Evolutionary conservation across 352 stramenopile genomes (phyloP).

Genomic region (Paralagenidium karlingii): DNA sequence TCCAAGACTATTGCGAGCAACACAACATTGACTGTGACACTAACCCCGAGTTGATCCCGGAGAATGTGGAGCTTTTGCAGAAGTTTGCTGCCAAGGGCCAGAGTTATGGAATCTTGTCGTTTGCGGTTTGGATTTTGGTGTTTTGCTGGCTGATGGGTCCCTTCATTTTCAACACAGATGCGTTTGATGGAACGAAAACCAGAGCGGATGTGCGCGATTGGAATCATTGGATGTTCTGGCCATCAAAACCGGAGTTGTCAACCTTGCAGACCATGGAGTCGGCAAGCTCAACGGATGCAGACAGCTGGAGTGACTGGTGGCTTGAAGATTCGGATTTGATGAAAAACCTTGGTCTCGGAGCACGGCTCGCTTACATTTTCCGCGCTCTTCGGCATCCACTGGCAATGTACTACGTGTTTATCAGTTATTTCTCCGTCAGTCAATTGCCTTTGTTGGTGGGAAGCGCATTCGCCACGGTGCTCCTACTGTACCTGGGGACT

Average conservation of each 20-base stretch:
- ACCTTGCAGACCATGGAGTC: conserved; percentile 2
- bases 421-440: conserved; percentile 39
- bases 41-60: conserved; percentile 28
- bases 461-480: conserved; percentile 38
- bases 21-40: conserved; percentile 27
- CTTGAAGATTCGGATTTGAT: conserved; percentile 58
- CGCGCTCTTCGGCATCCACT: conserved; percentile 67
- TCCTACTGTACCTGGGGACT: conserved; percentile 37
- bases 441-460: conserved; percentile 32
- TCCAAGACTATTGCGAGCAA: conserved; percentile 29
- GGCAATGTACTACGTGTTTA: conserved; percentile 75
- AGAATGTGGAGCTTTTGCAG: conserved; percentile 55
- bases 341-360: conserved; percentile 46
- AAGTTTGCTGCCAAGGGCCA: conserved; percentile 45
- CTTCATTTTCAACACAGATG: conserved; percentile 84
- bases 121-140: conserved; percentile 69
- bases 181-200: conserved; percentile 72
- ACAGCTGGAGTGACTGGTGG: conserved; percentile 61
- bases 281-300: too few species aligned
- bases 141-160: conserved; percentile 74
- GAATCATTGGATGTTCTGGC: conserved; percentile 80
- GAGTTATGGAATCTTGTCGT: conserved; percentile 68
- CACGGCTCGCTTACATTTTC: conserved; percentile 58
- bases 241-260: not conserved
- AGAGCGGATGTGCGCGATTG: conserved; percentile 72